These are phyloP conservation scores for Clavariopsis aquatica DNA, from an alignment of 495 filamentous ascomycete species.

Conservation along the genomic window DNA sequence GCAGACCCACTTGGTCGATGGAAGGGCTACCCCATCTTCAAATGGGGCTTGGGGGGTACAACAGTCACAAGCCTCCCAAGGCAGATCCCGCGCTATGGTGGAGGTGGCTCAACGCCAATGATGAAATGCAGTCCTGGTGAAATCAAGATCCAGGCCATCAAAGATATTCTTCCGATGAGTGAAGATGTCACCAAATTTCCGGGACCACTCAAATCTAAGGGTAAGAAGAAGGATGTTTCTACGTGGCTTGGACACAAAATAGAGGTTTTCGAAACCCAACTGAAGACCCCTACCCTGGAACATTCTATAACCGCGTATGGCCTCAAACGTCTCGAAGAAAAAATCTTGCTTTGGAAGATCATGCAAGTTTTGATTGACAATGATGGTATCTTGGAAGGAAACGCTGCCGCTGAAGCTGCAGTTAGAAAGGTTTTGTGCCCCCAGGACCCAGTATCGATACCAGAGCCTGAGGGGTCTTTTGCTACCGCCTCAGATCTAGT, in stretches of 20 bases:
- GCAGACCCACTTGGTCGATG: conserved; percentile 80
- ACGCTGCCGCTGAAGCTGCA: conserved; percentile 66
- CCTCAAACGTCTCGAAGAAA: conserved; percentile 67
- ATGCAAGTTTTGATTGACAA: conserved; percentile 77
- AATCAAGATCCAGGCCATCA: conserved; percentile 70
- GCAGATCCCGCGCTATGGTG: conserved; percentile 81
- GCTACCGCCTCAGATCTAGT: conserved; percentile 39
- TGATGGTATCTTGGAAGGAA: conserved; percentile 81
- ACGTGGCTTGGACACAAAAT: conserved; percentile 79
- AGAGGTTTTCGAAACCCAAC: conserved; percentile 63
- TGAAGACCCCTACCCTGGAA: conserved; percentile 50
- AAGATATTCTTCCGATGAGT: conserved; percentile 65
- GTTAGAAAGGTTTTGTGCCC: conserved; percentile 75
- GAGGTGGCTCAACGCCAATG: conserved; percentile 68
- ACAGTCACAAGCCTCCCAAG: conserved; percentile 85
- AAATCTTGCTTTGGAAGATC: conserved; percentile 84
- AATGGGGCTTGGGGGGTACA: conserved; percentile 84
- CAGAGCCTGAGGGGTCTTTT: conserved; percentile 34
- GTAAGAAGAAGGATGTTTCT: conserved; percentile 90
- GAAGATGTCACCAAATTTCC: conserved; percentile 80
- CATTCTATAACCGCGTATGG: conserved; percentile 38
- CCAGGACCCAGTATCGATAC: conserved; percentile 43
- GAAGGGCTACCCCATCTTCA: conserved; percentile 83
- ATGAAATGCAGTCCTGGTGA: conserved; percentile 84
- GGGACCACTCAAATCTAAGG: conserved; percentile 82